phyloP scores from a whole-genome alignment of 2,329 filamentous ascomycete genomes.

The Aphanocladium album region DNA sequence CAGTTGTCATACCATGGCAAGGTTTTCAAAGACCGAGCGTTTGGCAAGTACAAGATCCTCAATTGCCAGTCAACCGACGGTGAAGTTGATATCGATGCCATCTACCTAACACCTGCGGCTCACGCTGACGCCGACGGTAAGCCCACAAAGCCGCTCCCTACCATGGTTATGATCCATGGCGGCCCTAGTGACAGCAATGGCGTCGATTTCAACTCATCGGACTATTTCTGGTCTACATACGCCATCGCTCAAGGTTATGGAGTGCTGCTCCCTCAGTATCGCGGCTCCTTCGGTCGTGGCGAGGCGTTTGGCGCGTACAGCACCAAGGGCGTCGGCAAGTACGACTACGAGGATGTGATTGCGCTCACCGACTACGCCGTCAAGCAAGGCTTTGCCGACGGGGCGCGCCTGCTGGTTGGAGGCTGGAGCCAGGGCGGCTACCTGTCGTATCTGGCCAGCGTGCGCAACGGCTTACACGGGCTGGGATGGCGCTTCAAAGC shows the following conservation, averaged over 20 bases:
- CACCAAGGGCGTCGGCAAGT: conserved; percentile 24
- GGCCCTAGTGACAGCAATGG: conserved; percentile 28
- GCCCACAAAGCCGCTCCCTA: conserved; percentile 22
- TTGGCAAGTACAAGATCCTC: conserved; percentile 22
- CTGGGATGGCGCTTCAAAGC: conserved; percentile 32
- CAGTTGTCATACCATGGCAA: conserved; percentile 22
- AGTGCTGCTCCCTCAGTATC: conserved; percentile 34
- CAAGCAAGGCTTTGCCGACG: conserved; percentile 26
- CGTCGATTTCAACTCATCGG: conserved; percentile 23
- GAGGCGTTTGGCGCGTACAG: conserved; percentile 28
- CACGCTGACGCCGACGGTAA: conserved; percentile 9
- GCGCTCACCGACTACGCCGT: conserved; percentile 29
- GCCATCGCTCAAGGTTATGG: conserved; percentile 32
- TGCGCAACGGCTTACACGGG: conserved; percentile 29
- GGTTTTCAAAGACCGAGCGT: conserved; percentile 15
- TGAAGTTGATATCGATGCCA: conserved; percentile 23
- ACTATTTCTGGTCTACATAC: conserved; percentile 24
- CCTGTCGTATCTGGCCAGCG: conserved; percentile 30
- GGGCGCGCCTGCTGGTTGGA: conserved; percentile 27
- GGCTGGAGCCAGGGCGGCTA: conserved; percentile 36
- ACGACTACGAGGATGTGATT: conserved; percentile 34
- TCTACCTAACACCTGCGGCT: conserved; percentile 22
- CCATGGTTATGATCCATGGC: conserved; percentile 31
- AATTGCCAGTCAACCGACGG: conserved; percentile 24
- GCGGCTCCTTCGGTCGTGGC: conserved; percentile 29